phyloP scores from a whole-genome alignment of 495 filamentous ascomycete genomes.

The Tricharina praecox region DNA sequence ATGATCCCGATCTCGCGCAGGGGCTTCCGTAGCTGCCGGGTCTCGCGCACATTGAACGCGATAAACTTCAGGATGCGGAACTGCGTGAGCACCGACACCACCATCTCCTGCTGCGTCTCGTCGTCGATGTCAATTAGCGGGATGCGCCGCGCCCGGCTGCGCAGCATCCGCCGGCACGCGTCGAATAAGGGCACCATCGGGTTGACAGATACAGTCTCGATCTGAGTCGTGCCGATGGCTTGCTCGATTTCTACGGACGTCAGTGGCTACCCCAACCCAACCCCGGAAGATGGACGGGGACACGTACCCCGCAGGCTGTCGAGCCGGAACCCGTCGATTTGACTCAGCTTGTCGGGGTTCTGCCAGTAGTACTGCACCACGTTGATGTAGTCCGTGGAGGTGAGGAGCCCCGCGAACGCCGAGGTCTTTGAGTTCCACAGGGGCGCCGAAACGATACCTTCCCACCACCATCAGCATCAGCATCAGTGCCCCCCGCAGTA shows the following conservation, averaged over 20 bases:
- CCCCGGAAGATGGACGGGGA: too few relatives aligned
- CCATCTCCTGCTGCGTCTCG: slow-evolving; percentile 80
- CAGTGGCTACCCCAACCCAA: slow-evolving; percentile 5
- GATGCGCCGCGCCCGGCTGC: slow-evolving; percentile 81
- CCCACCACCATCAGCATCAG: background rate
- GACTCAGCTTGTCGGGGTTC: slow-evolving; percentile 71
- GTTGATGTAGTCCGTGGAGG: slow-evolving; percentile 95
- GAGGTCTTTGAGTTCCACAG: slow-evolving; percentile 93
- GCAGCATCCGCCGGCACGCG: slow-evolving; percentile 84
- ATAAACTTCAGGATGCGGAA: slow-evolving; percentile 98
- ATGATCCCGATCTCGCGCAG: slow-evolving; percentile 73
- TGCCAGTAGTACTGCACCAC: slow-evolving; percentile 99
- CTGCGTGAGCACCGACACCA: slow-evolving; percentile 92
- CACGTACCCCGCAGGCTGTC: slow-evolving; percentile 83
- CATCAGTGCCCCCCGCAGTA: slow-evolving; percentile 2
- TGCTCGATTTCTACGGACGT: slow-evolving; percentile 64
- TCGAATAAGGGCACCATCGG: slow-evolving; percentile 82
- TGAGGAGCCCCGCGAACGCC: slow-evolving; percentile 84
- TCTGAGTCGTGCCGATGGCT: slow-evolving; percentile 73
- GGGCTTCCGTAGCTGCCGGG: slow-evolving; percentile 73
- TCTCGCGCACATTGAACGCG: slow-evolving; percentile 87
- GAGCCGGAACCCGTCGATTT: slow-evolving; percentile 86
- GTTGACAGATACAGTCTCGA: slow-evolving; percentile 91
- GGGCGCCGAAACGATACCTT: slow-evolving; percentile 94
- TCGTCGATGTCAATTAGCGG: slow-evolving; percentile 88